Evolutionary conservation across 2,329 filamentous ascomycete genomes (phyloP), one percentile per base, ranked within the genome.

Genomic region (Claviceps sorghi): DNA sequence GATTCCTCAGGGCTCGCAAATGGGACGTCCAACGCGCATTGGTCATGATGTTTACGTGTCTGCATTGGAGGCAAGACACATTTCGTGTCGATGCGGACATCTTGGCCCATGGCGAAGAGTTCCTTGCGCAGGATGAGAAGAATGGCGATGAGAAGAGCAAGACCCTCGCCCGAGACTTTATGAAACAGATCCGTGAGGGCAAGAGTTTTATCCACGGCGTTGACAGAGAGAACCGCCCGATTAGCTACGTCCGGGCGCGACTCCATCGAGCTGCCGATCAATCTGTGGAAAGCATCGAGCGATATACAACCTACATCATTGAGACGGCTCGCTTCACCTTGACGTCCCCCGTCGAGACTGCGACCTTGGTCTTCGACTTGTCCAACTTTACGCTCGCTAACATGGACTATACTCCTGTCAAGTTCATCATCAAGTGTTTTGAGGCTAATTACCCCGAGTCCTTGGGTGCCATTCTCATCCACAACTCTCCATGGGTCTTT

Each of bases 371-470:
- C 50, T 88, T 88, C 61, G 84, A 88, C 65, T 82, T 88, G 76
- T 83, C 76, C 8, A 73, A 78, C 55, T 88, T 88, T 62, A 77
- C 77, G 15, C 71, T 88, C 63, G 75, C 80, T 11, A 88, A 88
- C 67, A 87, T 88, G 75, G 84, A 88, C 65, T 88, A 87, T 63
- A 75, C 80, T 0, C 83, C 84, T 0, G 81, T 88, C 50, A 88
- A 86, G 59, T 88, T 87, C 69, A 84, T 88, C 71, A 85, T 88
- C 66, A 84, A 86, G 59, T 84, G 83, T 61, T 86, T 88, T 59
- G 84, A 88, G 68, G 83, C 84, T 48, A 85, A 87, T 61, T 88
- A 88, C 60, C 84, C 84, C 1, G 84, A 88, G 63, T 84, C 80
- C 0, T 71, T 88, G 2, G 84, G 83, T 40, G 70, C 76, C 1